These are phyloP conservation scores for Brasenia schreberi DNA, from an alignment of 164 flowering plant species.

Conservation along the genomic window DNA sequence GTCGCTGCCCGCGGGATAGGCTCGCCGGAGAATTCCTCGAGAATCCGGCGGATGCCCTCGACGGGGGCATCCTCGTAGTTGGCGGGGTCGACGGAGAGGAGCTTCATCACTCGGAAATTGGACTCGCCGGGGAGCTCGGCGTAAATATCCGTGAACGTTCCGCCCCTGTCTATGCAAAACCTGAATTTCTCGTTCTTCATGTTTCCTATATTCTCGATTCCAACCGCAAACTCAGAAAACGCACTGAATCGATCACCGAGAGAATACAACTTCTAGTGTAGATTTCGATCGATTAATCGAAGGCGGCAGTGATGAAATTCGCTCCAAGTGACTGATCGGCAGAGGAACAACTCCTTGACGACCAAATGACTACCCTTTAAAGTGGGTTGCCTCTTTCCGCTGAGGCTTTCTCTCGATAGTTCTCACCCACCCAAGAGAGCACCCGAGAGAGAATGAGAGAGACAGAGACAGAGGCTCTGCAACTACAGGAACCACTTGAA, in stretches of 20 bases:
- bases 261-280: neutral
- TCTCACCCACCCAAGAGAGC: too few relatives aligned
- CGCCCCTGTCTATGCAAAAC: conserved; percentile 90
- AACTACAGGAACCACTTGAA: too few relatives aligned
- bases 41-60: conserved; percentile 86
- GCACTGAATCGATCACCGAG: neutral
- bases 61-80: conserved; percentile 97
- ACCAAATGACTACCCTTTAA: neutral
- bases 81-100: conserved; percentile 84
- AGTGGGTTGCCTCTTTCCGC: too few relatives aligned
- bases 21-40: conserved; percentile 72
- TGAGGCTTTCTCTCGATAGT: too few relatives aligned
- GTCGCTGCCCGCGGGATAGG: conserved; percentile 56
- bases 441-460: too few relatives aligned
- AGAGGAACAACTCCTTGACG: neutral
- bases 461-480: too few relatives aligned
- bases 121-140: conserved; percentile 77
- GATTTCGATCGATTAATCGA: neutral
- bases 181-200: conserved; percentile 30
- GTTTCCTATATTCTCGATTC: conserved; percentile 28
- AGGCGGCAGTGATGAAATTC: too few relatives aligned
- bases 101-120: conserved; percentile 66
- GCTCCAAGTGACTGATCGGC: neutral
- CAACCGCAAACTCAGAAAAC: neutral
- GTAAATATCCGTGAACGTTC: conserved; percentile 97